Evolutionary conservation across 208 protist genomes (phyloP), one percentile per base, ranked within the genome.

Genomic region (Leptomonas pyrrhocoris): DNA sequence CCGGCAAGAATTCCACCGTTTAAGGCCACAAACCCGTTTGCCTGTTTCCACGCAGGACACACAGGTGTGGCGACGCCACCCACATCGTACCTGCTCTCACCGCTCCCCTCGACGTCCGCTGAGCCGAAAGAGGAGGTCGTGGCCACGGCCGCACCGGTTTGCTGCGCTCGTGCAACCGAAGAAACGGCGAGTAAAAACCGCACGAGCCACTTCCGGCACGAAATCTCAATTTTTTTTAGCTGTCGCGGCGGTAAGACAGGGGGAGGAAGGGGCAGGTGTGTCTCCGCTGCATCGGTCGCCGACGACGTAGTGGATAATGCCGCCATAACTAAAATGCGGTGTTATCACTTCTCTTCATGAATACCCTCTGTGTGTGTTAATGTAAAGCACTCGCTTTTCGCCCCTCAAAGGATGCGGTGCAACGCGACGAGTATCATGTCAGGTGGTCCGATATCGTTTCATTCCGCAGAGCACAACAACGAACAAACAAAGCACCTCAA

Each of bases 1-100:
- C 87, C 82, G 4, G 84, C 73, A 2, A 87, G 71, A 21, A 83
- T 62, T 42, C 87, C 87, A 5, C 77, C 80, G 54, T 93, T 93
- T n/a, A 93, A 53, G 2, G 74, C 87, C 27, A 93, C 59, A 57
- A 86, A 88, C 1, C 80, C 87, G 21, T 63, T 74, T 0, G 58
- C 50, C 19, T 48, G 45, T 50, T 21, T 46, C 31, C 8, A 70
- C 12, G 27, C 45, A 13, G 34, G 19, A 34, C 53, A 57, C 40
- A 59, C 63, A 43, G 36, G 38, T 25, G 15, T 18, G 2, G 46
- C 38, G 49, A 55, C 5, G 49, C 34, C 2, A 31, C 13, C 19
- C 6, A 60, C 31, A 12, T 59, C 60, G 31, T 36, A 6, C 0
- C 25, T 21, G 8, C 23, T 30, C 2, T 59, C 63, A 11, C 15